phyloP scores from a whole-genome alignment of 2,329 filamentous ascomycete species.

The Didymella pomorum region DNA sequence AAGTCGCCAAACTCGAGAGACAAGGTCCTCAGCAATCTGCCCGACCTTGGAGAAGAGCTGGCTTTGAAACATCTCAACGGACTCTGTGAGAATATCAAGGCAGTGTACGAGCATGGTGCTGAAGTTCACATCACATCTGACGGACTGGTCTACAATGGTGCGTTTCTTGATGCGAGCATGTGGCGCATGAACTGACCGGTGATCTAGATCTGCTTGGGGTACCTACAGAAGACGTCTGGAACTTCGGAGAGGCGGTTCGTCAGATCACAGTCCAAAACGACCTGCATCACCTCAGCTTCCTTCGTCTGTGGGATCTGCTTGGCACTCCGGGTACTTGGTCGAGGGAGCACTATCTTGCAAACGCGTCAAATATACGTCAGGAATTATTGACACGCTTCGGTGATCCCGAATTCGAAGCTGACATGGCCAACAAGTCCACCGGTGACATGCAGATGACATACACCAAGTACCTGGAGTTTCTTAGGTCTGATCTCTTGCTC shows the following conservation, averaged over 20 bases:
- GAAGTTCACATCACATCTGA: conserved; percentile 55
- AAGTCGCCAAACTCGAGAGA: conserved; percentile 65
- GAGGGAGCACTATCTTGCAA: conserved; percentile 34
- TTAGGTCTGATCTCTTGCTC: conserved; percentile 34
- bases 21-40: conserved; percentile 62
- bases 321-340: conserved; percentile 28
- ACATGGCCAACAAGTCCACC: conserved; percentile 42
- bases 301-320: conserved; percentile 32
- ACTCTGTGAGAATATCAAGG: conserved; percentile 52
- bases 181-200: neutral
- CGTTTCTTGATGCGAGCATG: neutral
- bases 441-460: conserved; percentile 41
- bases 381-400: conserved; percentile 35
- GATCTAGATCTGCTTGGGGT: conserved; percentile 52
- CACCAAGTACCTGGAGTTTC: conserved; percentile 39
- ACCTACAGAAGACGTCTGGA: conserved; percentile 54
- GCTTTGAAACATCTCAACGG: conserved; percentile 54
- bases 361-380: conserved; percentile 36
- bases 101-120: conserved; percentile 53
- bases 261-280: conserved; percentile 26
- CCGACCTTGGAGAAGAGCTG: conserved; percentile 56
- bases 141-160: conserved; percentile 54
- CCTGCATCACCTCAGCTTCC: conserved; percentile 31
- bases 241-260: conserved; percentile 40
- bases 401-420: conserved; percentile 36